Evolutionary conservation across 176 grass and related monocot species (phyloP), one percentile per base, ranked within the genome.

Genomic region (Coix lacrymajobi): DNA sequence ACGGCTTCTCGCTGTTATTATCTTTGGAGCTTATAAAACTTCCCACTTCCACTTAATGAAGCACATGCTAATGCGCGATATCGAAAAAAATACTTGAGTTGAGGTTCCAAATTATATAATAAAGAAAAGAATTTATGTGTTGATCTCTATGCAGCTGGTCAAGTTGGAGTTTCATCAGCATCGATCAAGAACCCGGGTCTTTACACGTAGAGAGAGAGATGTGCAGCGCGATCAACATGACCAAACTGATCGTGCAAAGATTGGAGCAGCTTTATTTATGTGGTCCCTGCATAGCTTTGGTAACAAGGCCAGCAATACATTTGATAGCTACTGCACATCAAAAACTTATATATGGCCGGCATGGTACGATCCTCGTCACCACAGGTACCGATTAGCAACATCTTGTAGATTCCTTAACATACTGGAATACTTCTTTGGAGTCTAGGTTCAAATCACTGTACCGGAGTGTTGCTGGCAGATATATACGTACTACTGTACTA

Each of bases 401-500:
- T 83, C 52, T 3, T 51, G 58, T 51, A 20, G 81, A 49, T 75
- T 65, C 64, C 31, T 80, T 39, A 28, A 31, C 61, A 14, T 48
- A 34, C 28, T 65, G 58, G 64, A 1, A 30, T 32, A 46, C 29
- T 28, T 46, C 41, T 66, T 66, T 51, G 62, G 62, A 12, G 60
- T 83, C 70, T 25, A 64, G 68, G 43, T 83, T 75, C 70, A 83
- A 12, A 65, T 75, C 81, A 74, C 40, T 61, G 22, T 13, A 33
- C 37, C 8, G 3, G 5, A 46, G 51, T 17, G 26, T 10, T 25
- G 0, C 10, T 51, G 44, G 43, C 44, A 32, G 28, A 75, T 12
- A 56, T 30, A 73, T 22, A 32, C 12, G 16, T 9, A 45, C n/a
- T n/a, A n/a, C n/a, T n/a, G n/a, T n/a, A n/a, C n/a, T n/a, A n/a